Conservation (phyloP, 2,329 filamentous ascomycete genomes). For the Emmonsiellopsis sp. region DNA sequence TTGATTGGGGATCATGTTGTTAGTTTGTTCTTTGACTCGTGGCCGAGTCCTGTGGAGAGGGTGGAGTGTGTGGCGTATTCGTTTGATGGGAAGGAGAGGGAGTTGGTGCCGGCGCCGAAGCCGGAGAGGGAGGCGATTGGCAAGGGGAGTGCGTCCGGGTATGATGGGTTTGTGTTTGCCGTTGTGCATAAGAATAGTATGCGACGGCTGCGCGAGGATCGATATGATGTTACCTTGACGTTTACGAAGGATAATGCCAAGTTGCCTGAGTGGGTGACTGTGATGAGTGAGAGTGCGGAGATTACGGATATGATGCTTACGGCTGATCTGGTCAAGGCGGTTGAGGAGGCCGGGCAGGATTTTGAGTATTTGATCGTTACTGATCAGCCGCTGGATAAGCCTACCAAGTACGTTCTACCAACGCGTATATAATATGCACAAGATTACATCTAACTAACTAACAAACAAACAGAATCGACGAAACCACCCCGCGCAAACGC, state of each 20-base stretch:
- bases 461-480: conserved; percentile 56
- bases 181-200: conserved; percentile 92
- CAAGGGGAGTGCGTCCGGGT: conserved; percentile 56
- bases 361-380: conserved; percentile 83
- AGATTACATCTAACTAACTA: conserved; percentile 4
- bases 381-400: conserved; percentile 83
- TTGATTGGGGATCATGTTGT: conserved; percentile 58
- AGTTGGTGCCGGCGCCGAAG: conserved; percentile 58
- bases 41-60: conserved; percentile 59
- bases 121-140: conserved; percentile 48
- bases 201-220: conserved; percentile 79
- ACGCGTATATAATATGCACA: background rate
- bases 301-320: conserved; percentile 82
- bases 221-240: conserved; percentile 89
- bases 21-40: conserved; percentile 71
- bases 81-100: conserved; percentile 84
- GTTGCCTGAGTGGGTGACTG: conserved; percentile 77
- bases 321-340: conserved; percentile 71
- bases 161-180: conserved; percentile 89
- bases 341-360: conserved; percentile 66
- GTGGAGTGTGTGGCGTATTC: conserved; percentile 71
- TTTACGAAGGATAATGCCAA: conserved; percentile 87
- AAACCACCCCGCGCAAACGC: conserved; percentile 77
- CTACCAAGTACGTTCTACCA: conserved; percentile 57
- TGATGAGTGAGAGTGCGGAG: conserved; percentile 96